Percentiles rank a stretch among this genome's conserved stretches.
Conservation (phyloP, 2,329 filamentous ascomycete genomes). For the Colletotrichum spinosum region DNA sequence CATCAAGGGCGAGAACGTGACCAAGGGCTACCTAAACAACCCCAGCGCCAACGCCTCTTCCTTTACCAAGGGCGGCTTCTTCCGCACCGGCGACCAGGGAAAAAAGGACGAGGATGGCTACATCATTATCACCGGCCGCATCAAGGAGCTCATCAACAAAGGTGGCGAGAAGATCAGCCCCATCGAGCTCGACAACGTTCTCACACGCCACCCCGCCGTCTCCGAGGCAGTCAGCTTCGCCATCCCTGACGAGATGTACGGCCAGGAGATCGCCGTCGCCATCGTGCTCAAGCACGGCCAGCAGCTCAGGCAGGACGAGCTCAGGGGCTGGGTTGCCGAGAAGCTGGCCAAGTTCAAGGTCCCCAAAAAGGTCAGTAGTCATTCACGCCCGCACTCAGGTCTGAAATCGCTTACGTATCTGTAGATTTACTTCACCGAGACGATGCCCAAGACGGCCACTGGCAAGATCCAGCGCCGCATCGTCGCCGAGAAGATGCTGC, state of each 20-base stretch:
- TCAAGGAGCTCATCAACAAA: slow-evolving; percentile 94
- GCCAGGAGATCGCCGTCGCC: slow-evolving; percentile 83
- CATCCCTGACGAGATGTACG: slow-evolving; percentile 84
- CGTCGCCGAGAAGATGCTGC: slow-evolving; percentile 87
- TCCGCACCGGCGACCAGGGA: slow-evolving; percentile 89
- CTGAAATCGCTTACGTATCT: slow-evolving; percentile 23
- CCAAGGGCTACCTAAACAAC: slow-evolving; percentile 88
- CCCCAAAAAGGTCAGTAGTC: slow-evolving; percentile 75
- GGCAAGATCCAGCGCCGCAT: slow-evolving; percentile 89
- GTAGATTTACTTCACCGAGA: slow-evolving; percentile 82
- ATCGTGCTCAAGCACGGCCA: slow-evolving; percentile 77
- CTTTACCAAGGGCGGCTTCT: slow-evolving; percentile 82
- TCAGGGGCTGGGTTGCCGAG: slow-evolving; percentile 76
- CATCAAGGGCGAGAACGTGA: slow-evolving; percentile 85
- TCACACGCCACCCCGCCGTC: slow-evolving; percentile 78
- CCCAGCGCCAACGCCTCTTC: slow-evolving; percentile 78
- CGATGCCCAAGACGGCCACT: slow-evolving; percentile 93
- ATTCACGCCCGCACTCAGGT: too few relatives aligned
- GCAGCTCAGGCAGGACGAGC: slow-evolving; percentile 65
- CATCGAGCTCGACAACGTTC: slow-evolving; percentile 86
- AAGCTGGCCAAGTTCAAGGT: slow-evolving; percentile 87
- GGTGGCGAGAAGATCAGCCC: slow-evolving; percentile 91
- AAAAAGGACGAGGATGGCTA: slow-evolving; percentile 85
- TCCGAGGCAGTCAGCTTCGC: slow-evolving; percentile 87
- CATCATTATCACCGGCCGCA: slow-evolving; percentile 87